Evolutionary conservation across 139 green algal species (phyloP), one percentile per base, ranked within the genome.

Genomic region (Haematococcus sp.): DNA sequence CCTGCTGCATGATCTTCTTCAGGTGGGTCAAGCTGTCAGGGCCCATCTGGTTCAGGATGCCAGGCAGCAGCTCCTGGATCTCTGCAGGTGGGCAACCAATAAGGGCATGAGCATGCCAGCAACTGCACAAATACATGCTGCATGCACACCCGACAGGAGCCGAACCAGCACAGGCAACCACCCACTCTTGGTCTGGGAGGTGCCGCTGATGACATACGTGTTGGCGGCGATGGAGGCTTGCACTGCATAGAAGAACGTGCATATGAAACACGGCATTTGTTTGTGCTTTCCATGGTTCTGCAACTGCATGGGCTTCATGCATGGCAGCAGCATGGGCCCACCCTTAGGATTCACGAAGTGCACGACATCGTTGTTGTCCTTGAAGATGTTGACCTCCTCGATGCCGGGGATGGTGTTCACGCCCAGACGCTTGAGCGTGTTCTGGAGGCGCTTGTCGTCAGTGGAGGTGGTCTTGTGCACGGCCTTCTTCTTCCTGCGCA

Each of bases 381-480:
- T 91, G 84, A 99, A 96, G 71, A 99, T 95, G 86, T 98, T 96
- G 25, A 99, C 96, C 84, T 99, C 96, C 86, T 99, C 96, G 68
- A 99, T 99, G 73, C 94, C 96, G 30, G 95, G 94, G 71, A 99
- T 99, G 71, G 91, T 96, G 87, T 98, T 99, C 63, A 99, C 94
- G n/a, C 94, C 95, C 43, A 99, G 82, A 30, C 94, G 84, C 88
- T 99, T 99, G 3, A 99, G 88, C 1, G 93, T 97, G 87, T 84
- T 94, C 79, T 99, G 94, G 51, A 99, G 84, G 58, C 91, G 84
- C 88, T 99, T 99, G 86, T 99, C 96, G 80, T 99, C 95, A 35
- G 93, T 98, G 43, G 87, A 86, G 4, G 88, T 93, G 11, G 94
- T 94, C 85, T 98, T 98, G 90, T 99, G 96, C 61, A 97, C 90